Base-by-base conservation (phyloP, 2,329 filamentous ascomycete genomes). In the Catunica adiposa region DNA sequence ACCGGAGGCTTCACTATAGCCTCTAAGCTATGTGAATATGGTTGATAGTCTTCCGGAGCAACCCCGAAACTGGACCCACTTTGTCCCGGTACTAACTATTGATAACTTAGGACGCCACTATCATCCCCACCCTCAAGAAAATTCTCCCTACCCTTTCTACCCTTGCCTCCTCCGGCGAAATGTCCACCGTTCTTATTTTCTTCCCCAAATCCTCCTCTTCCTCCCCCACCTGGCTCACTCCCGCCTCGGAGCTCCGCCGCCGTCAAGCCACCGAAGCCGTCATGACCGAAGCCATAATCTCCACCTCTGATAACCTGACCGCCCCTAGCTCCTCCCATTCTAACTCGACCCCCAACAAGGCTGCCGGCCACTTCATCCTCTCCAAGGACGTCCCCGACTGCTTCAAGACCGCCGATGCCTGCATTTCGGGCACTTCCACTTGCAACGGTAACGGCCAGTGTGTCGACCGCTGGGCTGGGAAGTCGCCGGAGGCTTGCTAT, bases 381-480 rank as follows among this genome's bases (percentile, higher is more conserved):
- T 58, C 56, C 59, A 63, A 68, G 38, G 61, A 73, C 23, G 74
- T 89, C 50, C 83, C 86, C 5, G 69, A 79, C 48, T 97, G 90
- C 75, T 90, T 94, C 73, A 66, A 73, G 54, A 82, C 82, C 1
- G 70, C 80, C 62, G 79, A 82, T 42, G 72, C 76, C 57, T 97
- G 90, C 70, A 70, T 76, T 52, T 74, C 75, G 57, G 73, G 71
- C 42, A 98, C 92, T 1, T 77, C 80, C 62, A 80, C 80, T 65
- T 98, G 92, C 75, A 87, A 84, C 14, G 81, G 84, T 55, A 89
- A 92, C 68, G 92, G 92, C 50, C 65, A 68, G 26, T 97, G 92
- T 72, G 71, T 76, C 61, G 74, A 84, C 66, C 84, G 83, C 64
- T 89, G 78, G 61, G 70, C 69, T 44, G 66, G 65, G 53, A 66